These are phyloP conservation scores for Spirogloea muscicola DNA, from an alignment of 139 green algal species.

Conservation along the genomic window DNA sequence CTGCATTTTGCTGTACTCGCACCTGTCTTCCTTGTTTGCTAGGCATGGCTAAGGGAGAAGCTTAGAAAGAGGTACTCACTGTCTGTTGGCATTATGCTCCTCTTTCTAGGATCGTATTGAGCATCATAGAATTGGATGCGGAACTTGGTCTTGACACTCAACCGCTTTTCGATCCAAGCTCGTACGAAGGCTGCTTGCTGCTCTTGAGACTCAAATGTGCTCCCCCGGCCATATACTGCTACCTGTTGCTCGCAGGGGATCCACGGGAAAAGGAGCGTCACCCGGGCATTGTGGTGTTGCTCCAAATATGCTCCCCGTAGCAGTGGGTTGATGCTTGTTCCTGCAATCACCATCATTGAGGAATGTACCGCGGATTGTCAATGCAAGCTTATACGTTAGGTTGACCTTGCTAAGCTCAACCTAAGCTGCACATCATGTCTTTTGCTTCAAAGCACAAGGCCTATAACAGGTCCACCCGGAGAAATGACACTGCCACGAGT, in stretches of 20 bases:
- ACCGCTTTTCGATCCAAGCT: conserved; percentile 82
- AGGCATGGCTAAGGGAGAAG: too few species aligned
- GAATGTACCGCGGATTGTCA: conserved; percentile 58
- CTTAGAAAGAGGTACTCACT: too few species aligned
- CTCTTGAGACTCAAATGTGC: conserved; percentile 18
- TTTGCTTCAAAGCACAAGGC: too few species aligned
- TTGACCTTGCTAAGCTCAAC: too few species aligned
- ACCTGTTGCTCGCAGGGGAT: conserved; percentile 13
- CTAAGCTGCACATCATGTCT: too few species aligned
- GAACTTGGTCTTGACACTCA: conserved; percentile 71
- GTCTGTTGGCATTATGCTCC: conserved; percentile 87
- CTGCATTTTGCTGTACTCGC: too few species aligned
- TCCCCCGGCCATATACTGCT: conserved; percentile 1
- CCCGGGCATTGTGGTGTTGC: conserved; percentile 39
- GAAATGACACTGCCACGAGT: too few species aligned
- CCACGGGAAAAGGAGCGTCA: conserved; percentile 31
- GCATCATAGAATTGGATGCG: conserved; percentile 80
- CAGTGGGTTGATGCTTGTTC: conserved; percentile 82
- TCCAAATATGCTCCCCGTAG: conserved; percentile 90
- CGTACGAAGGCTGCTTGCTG: conserved; percentile 75
- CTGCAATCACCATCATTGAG: conserved; percentile 1
- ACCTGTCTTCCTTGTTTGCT: too few species aligned
- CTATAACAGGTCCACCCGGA: too few species aligned
- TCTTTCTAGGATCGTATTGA: conserved; percentile 78
- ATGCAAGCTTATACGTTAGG: too few species aligned